These are phyloP conservation scores for Myxozyma mucilagina DNA, from an alignment of 805 yeast genomes.

Conservation along the genomic window DNA sequence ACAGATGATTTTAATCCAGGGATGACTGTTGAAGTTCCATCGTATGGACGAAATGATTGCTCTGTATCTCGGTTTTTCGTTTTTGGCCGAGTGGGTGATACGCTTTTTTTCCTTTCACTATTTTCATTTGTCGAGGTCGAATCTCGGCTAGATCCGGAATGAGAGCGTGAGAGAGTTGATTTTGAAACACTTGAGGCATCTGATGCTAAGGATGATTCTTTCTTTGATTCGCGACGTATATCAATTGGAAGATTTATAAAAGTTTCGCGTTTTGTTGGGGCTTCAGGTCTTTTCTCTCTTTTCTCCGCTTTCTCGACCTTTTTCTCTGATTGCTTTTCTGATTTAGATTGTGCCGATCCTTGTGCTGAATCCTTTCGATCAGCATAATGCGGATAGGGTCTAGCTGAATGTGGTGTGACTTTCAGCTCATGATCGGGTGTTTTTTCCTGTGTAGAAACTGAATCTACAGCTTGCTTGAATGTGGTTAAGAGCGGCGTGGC, in stretches of 20 bases:
- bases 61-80: neutral
- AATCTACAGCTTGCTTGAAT: neutral
- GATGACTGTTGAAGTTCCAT: neutral
- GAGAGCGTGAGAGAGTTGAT: neutral
- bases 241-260: neutral
- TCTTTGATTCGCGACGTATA: no score
- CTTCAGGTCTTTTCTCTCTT: neutral
- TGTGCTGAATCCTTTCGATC: neutral
- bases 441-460: neutral
- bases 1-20: neutral
- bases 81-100: neutral
- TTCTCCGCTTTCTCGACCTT: no score
- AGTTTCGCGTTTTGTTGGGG: neutral
- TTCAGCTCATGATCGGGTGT: neutral
- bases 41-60: conserved; percentile 11
- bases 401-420: conserved; percentile 10
- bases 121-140: neutral
- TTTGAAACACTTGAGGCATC: neutral
- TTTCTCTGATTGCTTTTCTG: neutral
- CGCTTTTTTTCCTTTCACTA: neutral
- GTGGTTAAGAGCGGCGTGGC: neutral
- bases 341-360: neutral
- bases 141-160: neutral
- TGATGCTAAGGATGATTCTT: neutral
- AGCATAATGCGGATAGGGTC: conserved; percentile 16